Evolutionary conservation across 352 stramenopile genomes (phyloP), one percentile per base, ranked within the genome.

Genomic region (Bremia lactucae): DNA sequence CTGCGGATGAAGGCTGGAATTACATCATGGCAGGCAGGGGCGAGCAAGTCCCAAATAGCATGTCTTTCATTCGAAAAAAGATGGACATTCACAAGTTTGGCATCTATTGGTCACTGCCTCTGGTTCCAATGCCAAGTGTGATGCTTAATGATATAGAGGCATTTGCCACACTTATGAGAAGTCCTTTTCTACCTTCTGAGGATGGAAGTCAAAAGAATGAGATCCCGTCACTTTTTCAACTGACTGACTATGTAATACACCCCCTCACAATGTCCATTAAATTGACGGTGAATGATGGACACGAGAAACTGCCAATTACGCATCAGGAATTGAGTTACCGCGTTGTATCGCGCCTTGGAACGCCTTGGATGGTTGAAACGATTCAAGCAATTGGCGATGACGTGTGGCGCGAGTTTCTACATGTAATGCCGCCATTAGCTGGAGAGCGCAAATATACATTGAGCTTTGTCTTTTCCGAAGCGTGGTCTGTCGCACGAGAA

Each of bases 401-500:
- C 0, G 51, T 63, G 0, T 91, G 79, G 79, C 48, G 42, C 11
- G 74, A 87, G 24, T 91, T 91, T 28, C 47, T 91, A 4, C 31
- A 55, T 0, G 60, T 55, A 15, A 91, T 91, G 79, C 79, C 76
- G 1, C 73, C 74, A 50, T 54, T 91, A 4, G 73, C 76, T 0
- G 66, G 76, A 18, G 68, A 69, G 14, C 72, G 77, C 24, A 80
- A 81, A 49, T 92, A 92, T 59, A 87, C 74, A 28, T 50, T 92
- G 18, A 74, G 71, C 0, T 92, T 92, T 51, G 79, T 92, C 21
- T 92, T 89, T 36, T 84, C 73, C 0, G 77, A 92, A 45, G 77
- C 80, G 0, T 92, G 80, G 80, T 70, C 72, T 0, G 74, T 92
- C 4, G 80, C 80, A 16, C 62, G 72, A 33, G 79, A 92, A 1